phyloP scores from a whole-genome alignment of 257 asterid species.

The Jacaranda mimosifolia region DNA sequence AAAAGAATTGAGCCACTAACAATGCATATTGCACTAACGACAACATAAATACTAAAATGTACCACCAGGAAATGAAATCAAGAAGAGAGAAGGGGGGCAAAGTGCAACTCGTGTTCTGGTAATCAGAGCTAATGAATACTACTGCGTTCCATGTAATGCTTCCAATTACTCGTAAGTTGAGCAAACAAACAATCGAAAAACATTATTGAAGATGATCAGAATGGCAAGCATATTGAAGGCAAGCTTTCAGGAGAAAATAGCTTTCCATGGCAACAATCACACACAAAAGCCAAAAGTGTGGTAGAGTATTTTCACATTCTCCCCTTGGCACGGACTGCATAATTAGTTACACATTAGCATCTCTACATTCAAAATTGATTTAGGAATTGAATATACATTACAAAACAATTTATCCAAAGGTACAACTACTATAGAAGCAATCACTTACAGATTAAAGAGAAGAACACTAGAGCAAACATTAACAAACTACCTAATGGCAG shows the following conservation, averaged over 20 bases:
- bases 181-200: conserved; percentile 1
- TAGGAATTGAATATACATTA: background rate
- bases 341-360: conserved; percentile 32
- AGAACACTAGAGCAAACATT: background rate
- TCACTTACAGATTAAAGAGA: conserved; percentile 1
- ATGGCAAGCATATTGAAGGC: conserved; percentile 2
- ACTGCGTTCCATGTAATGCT: background rate
- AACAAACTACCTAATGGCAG: no score
- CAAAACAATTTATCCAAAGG: conserved; percentile 6
- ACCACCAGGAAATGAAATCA: background rate
- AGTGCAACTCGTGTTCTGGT: background rate
- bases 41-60: background rate
- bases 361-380: background rate
- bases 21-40: background rate
- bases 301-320: conserved; percentile 73
- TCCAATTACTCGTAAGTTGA: conserved; percentile 1
- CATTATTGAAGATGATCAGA: background rate
- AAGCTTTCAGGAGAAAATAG: conserved; percentile 19
- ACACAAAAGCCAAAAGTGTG: conserved; percentile 83
- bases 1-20: background rate
- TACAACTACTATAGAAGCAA: conserved; percentile 3
- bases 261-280: conserved; percentile 83
- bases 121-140: conserved; percentile 1
- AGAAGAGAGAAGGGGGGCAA: background rate
- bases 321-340: conserved; percentile 67